phyloP scores from a whole-genome alignment of 495 filamentous ascomycete genomes.

The Cryomyces minteri region DNA sequence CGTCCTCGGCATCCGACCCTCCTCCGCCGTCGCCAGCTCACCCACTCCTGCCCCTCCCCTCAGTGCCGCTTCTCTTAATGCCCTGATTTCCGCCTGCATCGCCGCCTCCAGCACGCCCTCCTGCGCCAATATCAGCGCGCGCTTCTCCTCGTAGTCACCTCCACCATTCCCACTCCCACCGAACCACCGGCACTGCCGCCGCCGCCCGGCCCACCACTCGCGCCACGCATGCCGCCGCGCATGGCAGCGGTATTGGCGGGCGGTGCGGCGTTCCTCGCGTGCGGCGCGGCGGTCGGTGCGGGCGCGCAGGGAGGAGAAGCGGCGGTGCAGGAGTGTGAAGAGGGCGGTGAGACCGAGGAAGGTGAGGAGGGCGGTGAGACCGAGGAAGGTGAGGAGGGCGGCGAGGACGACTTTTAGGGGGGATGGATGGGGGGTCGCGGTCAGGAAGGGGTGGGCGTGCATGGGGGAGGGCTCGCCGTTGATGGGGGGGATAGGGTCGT shows the following conservation, averaged over 20 bases:
- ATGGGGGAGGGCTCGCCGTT: constrained; percentile 1
- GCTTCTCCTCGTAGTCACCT: constrained; percentile 25
- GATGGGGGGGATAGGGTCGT: no score
- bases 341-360: constrained; percentile 8
- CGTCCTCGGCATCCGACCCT: not conserved
- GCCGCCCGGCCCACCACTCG: constrained; percentile 12
- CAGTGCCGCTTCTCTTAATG: constrained; percentile 16
- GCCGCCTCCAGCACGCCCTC: constrained; percentile 20
- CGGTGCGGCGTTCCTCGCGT: constrained; percentile 18
- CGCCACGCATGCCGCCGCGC: constrained; percentile 15
- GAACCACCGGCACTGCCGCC: no score
- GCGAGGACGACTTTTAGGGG: constrained; percentile 3
- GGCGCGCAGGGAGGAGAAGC: constrained; percentile 12
- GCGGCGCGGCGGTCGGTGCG: constrained; percentile 16
- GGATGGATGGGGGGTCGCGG: constrained; percentile 1
- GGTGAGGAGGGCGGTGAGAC: constrained; percentile 7
- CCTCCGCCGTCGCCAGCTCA: constrained; percentile 15
- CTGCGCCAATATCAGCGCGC: constrained; percentile 17
- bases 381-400: constrained; percentile 8
- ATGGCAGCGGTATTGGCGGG: constrained; percentile 14
- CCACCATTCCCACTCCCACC: constrained; percentile 2
- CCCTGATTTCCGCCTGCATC: constrained; percentile 24
- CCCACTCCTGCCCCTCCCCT: constrained; percentile 15
- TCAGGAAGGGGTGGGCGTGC: not conserved
- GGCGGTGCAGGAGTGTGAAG: constrained; percentile 6